Conservation (phyloP, 306 rosid genomes). For the Begonia loranthoides region DNA sequence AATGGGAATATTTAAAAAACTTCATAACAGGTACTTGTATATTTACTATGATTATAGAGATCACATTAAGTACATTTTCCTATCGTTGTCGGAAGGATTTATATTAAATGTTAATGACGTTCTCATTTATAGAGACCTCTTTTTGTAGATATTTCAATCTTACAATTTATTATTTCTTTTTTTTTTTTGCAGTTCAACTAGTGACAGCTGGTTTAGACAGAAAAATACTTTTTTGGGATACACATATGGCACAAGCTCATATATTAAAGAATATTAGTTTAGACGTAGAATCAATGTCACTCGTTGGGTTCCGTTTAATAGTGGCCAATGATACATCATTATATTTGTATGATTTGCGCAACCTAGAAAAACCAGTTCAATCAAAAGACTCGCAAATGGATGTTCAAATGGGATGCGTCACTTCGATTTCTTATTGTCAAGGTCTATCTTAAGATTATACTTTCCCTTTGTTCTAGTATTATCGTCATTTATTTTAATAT, state of each 20-base stretch:
- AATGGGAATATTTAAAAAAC: no score
- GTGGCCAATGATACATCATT: slow-evolving; percentile 46
- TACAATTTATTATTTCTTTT: not conserved
- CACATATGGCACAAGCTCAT: slow-evolving; percentile 28
- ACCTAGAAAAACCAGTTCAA: slow-evolving; percentile 32
- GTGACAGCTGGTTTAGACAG: slow-evolving; percentile 69
- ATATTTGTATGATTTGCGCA: slow-evolving; percentile 53
- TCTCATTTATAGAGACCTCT: no score
- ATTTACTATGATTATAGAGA: no score
- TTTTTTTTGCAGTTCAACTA: slow-evolving; percentile 42
- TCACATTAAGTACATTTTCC: no score
- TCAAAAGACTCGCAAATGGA: slow-evolving; percentile 37
- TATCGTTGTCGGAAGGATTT: no score
- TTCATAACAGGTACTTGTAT: no score
- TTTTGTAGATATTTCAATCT: no score
- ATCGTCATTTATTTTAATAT: not conserved
- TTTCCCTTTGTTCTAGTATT: not conserved
- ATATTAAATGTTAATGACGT: no score
- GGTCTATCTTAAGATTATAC: slow-evolving; percentile 25
- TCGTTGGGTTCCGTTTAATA: slow-evolving; percentile 40
- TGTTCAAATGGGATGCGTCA: slow-evolving; percentile 41
- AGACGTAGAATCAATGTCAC: slow-evolving; percentile 59
- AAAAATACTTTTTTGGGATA: slow-evolving; percentile 53
- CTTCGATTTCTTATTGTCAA: slow-evolving; percentile 43
- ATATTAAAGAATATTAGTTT: slow-evolving; percentile 24